A percentile compares a stretch with the other conserved stretches of the same genome.
These are phyloP conservation scores for Fusarium acutatum DNA, from an alignment of 2,329 filamentous ascomycete species.

Conservation along the genomic window DNA sequence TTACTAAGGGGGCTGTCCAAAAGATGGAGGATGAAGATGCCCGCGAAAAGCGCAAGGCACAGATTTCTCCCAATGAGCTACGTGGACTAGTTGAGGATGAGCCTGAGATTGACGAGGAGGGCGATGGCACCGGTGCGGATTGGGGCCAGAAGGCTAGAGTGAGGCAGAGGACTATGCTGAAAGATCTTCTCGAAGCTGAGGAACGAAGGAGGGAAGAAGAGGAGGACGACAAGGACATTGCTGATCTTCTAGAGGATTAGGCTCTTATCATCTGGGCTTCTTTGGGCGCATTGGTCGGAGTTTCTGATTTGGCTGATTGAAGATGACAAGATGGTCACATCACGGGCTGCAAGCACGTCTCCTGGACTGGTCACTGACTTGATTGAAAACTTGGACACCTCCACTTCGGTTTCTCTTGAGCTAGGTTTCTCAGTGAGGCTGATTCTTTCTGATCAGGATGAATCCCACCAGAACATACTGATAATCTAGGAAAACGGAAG, in stretches of 20 bases:
- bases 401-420: background rate
- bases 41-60: constrained; percentile 62
- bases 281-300: background rate
- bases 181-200: constrained; percentile 71
- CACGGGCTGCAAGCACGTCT: background rate
- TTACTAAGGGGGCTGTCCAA: constrained; percentile 69
- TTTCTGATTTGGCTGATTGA: background rate
- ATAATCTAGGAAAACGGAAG: background rate
- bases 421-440: background rate
- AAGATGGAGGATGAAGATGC: constrained; percentile 68
- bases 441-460: background rate
- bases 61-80: constrained; percentile 72
- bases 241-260: constrained; percentile 71
- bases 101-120: constrained; percentile 58
- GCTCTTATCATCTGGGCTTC: background rate
- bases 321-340: background rate
- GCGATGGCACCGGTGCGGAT: constrained; percentile 58
- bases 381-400: background rate
- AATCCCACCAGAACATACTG: background rate
- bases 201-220: constrained; percentile 67
- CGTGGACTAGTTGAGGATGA: constrained; percentile 65
- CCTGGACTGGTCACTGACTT: background rate
- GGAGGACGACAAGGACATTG: constrained; percentile 78
- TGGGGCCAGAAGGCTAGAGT: constrained; percentile 78
- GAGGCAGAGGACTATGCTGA: constrained; percentile 73